Conservation (phyloP, 2,329 filamentous ascomycete genomes). For the Trichoderma sp. region DNA sequence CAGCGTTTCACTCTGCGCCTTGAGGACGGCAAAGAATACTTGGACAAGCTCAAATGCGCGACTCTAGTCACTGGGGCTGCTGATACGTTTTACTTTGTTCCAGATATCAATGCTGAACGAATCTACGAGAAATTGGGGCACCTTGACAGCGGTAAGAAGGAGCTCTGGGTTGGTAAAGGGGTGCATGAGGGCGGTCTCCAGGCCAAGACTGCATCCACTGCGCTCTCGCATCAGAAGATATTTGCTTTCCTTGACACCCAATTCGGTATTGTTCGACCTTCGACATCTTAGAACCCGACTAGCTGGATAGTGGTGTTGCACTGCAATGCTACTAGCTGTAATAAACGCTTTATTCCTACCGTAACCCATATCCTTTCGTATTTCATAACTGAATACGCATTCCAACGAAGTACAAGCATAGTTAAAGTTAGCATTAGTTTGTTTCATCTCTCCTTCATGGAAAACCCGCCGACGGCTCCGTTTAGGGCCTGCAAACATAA, state of each 20-base stretch:
- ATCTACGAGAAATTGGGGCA: slow-evolving; percentile 24
- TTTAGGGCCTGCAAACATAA: neutral
- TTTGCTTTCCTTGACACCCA: slow-evolving; percentile 29
- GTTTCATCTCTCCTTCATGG: neutral
- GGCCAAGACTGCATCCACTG: slow-evolving; percentile 31
- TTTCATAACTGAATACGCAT: neutral
- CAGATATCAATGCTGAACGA: slow-evolving; percentile 17
- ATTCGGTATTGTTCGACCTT: slow-evolving; percentile 25
- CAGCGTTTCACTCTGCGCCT: slow-evolving; percentile 24
- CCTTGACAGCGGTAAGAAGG: slow-evolving; percentile 22
- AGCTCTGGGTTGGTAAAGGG: slow-evolving; percentile 28
- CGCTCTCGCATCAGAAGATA: slow-evolving; percentile 25
- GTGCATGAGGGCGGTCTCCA: slow-evolving; percentile 26
- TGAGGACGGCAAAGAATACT: slow-evolving; percentile 23
- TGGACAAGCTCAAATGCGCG: slow-evolving; percentile 31
- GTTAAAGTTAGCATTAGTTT: neutral
- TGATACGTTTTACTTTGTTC: slow-evolving; percentile 27
- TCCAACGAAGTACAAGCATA: neutral
- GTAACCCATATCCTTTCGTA: neutral
- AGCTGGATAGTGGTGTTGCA: too few species aligned
- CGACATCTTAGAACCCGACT: neutral
- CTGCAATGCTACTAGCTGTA: neutral
- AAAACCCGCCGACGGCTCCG: neutral
- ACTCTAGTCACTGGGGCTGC: slow-evolving; percentile 33
- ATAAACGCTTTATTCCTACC: neutral